These are phyloP conservation scores for Colletotrichum tabaci DNA, from an alignment of 2,329 filamentous ascomycete species.

Conservation along the genomic window DNA sequence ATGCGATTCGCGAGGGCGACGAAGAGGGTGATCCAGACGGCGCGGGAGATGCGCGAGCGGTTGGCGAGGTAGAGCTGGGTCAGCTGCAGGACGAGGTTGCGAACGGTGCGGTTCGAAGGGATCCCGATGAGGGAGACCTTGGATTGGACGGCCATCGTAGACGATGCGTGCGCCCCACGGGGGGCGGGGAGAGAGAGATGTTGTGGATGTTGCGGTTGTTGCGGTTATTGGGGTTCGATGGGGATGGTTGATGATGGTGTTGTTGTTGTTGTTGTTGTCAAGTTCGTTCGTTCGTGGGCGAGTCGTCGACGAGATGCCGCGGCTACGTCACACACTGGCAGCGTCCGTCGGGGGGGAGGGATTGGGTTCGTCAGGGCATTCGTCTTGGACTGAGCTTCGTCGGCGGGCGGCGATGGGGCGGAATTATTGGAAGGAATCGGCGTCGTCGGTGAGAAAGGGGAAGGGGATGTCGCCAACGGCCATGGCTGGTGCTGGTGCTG, in stretches of 20 bases:
- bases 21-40: conserved; percentile 86
- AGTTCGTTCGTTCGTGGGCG: too few species aligned
- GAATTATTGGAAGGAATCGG: background rate
- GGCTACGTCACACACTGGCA: conserved; percentile 27
- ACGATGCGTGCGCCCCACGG: conserved; percentile 18
- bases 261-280: too few species aligned
- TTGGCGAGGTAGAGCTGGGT: conserved; percentile 82
- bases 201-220: too few species aligned
- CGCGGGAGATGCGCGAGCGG: conserved; percentile 85
- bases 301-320: conserved; percentile 1
- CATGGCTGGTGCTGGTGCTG: conserved; percentile 9
- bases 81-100: conserved; percentile 75
- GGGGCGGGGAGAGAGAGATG: background rate
- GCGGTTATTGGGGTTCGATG: background rate
- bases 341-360: background rate
- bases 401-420: background rate
- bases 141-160: conserved; percentile 80
- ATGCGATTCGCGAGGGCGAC: conserved; percentile 88
- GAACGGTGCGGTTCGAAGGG: conserved; percentile 72
- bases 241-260: background rate
- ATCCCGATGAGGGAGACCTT: conserved; percentile 71
- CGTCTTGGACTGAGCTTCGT: conserved; percentile 17
- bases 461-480: conserved; percentile 20
- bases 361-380: conserved; percentile 20
- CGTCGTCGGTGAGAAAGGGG: conserved; percentile 16